Base-by-base conservation (phyloP, 192 early-diverging fungal genomes). In the Gryganskiella cystojenkinii region DNA sequence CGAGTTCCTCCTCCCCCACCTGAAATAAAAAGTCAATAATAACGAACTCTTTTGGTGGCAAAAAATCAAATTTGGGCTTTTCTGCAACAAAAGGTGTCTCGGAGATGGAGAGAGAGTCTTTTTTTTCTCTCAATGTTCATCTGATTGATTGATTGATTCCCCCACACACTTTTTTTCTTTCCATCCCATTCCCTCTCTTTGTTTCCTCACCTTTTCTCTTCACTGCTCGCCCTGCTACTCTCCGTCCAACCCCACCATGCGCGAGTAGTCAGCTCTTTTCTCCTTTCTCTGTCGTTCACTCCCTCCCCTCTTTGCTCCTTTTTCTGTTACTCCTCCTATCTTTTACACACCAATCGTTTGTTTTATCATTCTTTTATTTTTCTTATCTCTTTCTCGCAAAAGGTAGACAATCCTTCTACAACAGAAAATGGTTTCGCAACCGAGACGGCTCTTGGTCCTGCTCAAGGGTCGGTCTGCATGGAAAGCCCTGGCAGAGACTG, bases 401-500 rank as follows among this genome's bases (percentile, higher is more conserved):
- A 30, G 24, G 27, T 28, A 2, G 24, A 53, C 51, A 10, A 13
- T 53, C 51, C 11, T 25, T 30, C 51, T 53, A 13, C 11, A 14
- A 1, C 52, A 22, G 15, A 27, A 19, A 40, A 78, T 78, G 73
- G 73, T 69, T 34, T 65, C 68, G 14, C 73, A 78, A 4, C 73
- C 73, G 24, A 68, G 65, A 58, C 61, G 67, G 19, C 65, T 78
- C 17, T 53, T 65, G 15, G 73, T 78, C 30, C 46, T 78, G 24
- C 66, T 78, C 52, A 65, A 60, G 6, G 65, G 66, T 30, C 55
- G 73, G 57, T 78, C 73, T 8, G 57, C 61, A 0, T 78, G 73
- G 73, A 78, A 78, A 46, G 44, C 51, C 24, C 19, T 78, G 10
- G 60, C 64, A 30, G 66, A 78, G 66, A 78, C 60, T 5, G 74